Evolutionary conservation across 345 rosid species (phyloP), one percentile per base, ranked within the genome.

Genomic region (Noccaea caerulescens): DNA sequence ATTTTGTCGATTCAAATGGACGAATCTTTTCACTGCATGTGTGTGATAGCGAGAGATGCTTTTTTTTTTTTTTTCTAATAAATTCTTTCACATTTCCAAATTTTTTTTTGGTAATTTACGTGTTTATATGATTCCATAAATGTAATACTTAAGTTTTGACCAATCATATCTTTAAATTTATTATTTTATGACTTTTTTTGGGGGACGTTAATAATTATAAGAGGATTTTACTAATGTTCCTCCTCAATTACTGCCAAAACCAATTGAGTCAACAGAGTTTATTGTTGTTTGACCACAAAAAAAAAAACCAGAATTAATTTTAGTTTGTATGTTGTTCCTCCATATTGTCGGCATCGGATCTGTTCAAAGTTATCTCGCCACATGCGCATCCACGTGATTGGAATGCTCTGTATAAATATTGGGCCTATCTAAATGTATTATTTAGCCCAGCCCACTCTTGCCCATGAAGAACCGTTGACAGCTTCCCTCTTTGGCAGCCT

Each of bases 21-120:
- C 20, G 9, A 64, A 72, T 73, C 45, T 66, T 57, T 1, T 57
- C 34, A 56, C 11, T 65, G 66, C 71, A 56, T 64, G 71, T 72
- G 18, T 73, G 47, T 4, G 37, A 55, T 55, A 8, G 11, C 23
- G 56, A 71, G 8, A 11, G 7, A 58, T 32, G 45, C 1, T 10
- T 44, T 25, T 14, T 33, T n/a, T n/a, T n/a, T n/a, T n/a, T n/a
- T n/a, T n/a, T n/a, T n/a, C n/a, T n/a, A n/a, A n/a, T n/a, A n/a
- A n/a, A n/a, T n/a, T n/a, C n/a, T n/a, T n/a, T n/a, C n/a, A n/a
- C n/a, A n/a, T n/a, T n/a, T n/a, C n/a, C n/a, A n/a, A n/a, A n/a
- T n/a, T n/a, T n/a, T n/a, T n/a, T n/a, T n/a, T n/a, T n/a, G n/a
- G n/a, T n/a, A n/a, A n/a, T n/a, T n/a, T n/a, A n/a, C n/a, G n/a